A percentile compares a stretch with the other conserved stretches of the same genome.
Conservation (phyloP, 2,329 filamentous ascomycete species). For the Geoglossum cookeanum region DNA sequence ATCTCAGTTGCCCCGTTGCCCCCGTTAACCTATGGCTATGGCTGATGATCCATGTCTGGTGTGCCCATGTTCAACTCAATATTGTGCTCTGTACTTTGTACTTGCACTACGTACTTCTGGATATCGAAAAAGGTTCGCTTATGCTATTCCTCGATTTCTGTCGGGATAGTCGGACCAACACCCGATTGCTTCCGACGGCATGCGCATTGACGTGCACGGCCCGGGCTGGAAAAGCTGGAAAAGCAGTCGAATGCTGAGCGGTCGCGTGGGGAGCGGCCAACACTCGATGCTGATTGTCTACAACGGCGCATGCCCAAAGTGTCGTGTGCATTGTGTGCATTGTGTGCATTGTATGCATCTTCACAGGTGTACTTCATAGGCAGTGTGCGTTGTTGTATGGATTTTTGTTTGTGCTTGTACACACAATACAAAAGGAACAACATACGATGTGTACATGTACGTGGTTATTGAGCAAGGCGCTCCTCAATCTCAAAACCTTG, state of each 20-base stretch:
- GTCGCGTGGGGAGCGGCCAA: neutral
- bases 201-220: neutral
- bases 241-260: neutral
- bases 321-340: neutral
- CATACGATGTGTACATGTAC: too few species aligned
- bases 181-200: neutral
- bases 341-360: neutral
- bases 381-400: too few species aligned
- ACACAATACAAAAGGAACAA: neutral
- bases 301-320: neutral
- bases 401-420: too few species aligned
- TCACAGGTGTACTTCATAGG: too few species aligned
- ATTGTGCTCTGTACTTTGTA: too few species aligned
- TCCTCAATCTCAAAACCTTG: neutral
- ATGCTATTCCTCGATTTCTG: neutral
- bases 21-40: too few species aligned
- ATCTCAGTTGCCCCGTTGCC: too few species aligned
- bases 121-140: neutral
- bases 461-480: too few species aligned
- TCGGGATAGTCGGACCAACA: neutral
- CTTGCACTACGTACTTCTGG: neutral
- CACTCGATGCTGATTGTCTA: neutral
- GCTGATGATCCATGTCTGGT: too few species aligned
- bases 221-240: neutral
- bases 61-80: too few species aligned